phyloP scores from a whole-genome alignment of 352 stramenopile genomes.

The Blastocystis sp. region DNA sequence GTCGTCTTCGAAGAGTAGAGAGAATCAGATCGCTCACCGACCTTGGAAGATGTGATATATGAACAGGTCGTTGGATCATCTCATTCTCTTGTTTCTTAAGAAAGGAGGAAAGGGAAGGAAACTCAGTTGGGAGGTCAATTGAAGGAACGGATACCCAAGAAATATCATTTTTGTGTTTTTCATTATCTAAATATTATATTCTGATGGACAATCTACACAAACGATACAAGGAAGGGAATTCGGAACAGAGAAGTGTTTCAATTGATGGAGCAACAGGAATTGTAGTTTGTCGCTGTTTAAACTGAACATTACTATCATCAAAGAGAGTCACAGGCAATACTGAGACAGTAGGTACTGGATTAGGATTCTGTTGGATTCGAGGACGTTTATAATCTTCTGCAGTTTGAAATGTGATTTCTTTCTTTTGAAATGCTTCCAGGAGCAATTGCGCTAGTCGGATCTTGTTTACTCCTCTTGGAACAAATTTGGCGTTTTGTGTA shows the following conservation, averaged over 20 bases:
- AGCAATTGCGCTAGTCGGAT: neutral
- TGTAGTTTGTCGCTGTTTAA: neutral
- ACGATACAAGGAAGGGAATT: constrained; percentile 24
- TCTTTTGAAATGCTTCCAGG: neutral
- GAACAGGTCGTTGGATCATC: neutral
- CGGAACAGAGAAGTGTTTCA: constrained; percentile 6
- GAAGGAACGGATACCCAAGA: neutral
- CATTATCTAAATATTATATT: neutral
- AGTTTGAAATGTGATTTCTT: neutral
- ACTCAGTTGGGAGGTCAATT: neutral
- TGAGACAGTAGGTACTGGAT: neutral
- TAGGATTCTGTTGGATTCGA: neutral
- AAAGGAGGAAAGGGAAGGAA: neutral
- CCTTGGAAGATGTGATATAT: neutral
- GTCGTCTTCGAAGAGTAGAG: neutral
- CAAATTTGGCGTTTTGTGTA: neutral
- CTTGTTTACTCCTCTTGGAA: neutral
- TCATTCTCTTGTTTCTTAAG: neutral
- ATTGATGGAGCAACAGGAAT: constrained; percentile 35
- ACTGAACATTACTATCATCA: neutral
- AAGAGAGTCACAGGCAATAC: neutral
- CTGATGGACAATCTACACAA: neutral
- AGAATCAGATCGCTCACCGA: neutral
- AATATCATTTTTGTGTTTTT: neutral
- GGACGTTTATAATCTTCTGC: neutral